Base-by-base conservation (phyloP, 352 stramenopile species). In the Pythium sukuiense region DNA sequence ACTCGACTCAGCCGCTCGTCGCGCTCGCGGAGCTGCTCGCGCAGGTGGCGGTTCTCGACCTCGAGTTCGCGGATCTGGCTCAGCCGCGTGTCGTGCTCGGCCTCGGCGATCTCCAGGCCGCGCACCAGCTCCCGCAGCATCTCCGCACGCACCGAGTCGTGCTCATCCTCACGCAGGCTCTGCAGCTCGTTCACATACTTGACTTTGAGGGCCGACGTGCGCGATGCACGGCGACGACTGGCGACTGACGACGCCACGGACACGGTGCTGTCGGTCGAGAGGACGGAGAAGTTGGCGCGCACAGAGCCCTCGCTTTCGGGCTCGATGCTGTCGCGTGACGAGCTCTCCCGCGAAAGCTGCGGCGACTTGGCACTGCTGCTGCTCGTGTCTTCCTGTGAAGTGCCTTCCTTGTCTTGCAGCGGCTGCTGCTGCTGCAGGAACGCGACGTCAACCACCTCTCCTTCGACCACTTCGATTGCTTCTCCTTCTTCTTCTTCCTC, bases 51-150 rank as follows among this genome's bases (percentile, higher is more conserved):
- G 67, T 90, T 92, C 57, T 88, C 84, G 14, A 86, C 52, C 61
- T 92, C 81, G 9, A 92, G 69, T 55, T 90, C 83, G 43, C 74
- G 71, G 41, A 92, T 90, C 54, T 88, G 84, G 63, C 75, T 90
- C 76, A 90, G 81, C 1, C 80, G 78, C 59, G 81, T 89, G 48
- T 90, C 81, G 59, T 92, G 83, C 59, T 90, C 84, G 5, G 78
- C 80, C 20, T 89, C 79, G 12, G 80, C 84, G 61, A 90, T 88
- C 63, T 92, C 84, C 13, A 92, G 61, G 13, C 80, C 81, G 6
- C 81, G 80, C 32, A 92, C 81, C 53, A 92, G 90, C 70, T 92
- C 84, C 7, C 69, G 72, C 55, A 92, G 69, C 49, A 92, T 61
- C 45, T 89, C 45, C 8, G 45, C 45, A 5, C 45, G 45, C 80